Base-by-base conservation (phyloP, 345 rosid genomes). In the Ceriops zippeliana region DNA sequence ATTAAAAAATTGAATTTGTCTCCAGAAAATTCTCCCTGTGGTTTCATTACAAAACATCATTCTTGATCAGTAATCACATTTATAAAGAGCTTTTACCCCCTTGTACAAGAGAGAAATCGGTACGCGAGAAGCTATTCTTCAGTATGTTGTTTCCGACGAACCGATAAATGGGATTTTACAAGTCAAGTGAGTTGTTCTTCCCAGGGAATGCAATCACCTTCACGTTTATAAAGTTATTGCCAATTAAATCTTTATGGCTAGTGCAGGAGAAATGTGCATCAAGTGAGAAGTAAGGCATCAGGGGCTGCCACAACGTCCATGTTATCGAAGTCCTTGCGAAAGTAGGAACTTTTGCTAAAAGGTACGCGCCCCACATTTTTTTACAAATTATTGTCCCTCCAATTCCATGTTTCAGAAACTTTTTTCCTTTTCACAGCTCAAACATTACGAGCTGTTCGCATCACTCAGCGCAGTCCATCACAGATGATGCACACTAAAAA, bases 301-400 rank as follows among this genome's bases (percentile, higher is more conserved):
- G 78, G 69, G 90, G 92, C 73, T 86, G 88, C 78, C 91, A 89
- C 37, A 96, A 88, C 84, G 89, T 82, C 62, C 90, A 93, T 76
- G 97, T 91, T 79, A 93, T 91, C 68, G 97, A 91, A 88, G 98
- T 91, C 84, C 91, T 91, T 61, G 90, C 91, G 61, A 93, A 91
- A 88, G 82, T 93, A 76, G 98, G 98, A 83, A 88, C 76, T 24
- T 78, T 74, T 72, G 96, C 89, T 74, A 24, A 85, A 80, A 93
- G 98, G 97, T 88, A 73, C 26, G 59, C 71, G n/a, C 63, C 78
- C 52, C 49, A 24, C 26, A 24, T 24, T 24, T 24, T 68, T 54
- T 66, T 53, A 53, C 22, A 53, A 20, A 17, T 27, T 52, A 13
- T 30, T 30, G 32, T 30, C 32, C 32, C 32, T 30, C 32, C 32